Evolutionary conservation across 345 rosid species (phyloP), one percentile per base, ranked within the genome.

Genomic region (Crucihimalaya himalaica): DNA sequence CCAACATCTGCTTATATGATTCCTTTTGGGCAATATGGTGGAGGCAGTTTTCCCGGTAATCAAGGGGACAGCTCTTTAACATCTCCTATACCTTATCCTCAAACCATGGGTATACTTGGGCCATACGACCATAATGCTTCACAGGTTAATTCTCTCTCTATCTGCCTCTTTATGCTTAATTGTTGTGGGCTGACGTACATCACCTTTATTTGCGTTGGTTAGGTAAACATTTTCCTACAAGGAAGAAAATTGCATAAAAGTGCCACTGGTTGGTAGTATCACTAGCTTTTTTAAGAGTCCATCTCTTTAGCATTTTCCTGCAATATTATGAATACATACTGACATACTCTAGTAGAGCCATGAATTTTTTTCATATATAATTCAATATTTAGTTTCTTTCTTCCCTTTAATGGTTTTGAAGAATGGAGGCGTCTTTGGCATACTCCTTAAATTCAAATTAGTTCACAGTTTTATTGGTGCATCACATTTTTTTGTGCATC

Each of bases 41-140:
- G 85, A 46, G 83, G 73, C 47, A 78, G 56, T 48, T 16, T 79
- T 20, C 58, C 86, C 23, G 84, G 81, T 6, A 76, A 73, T 66
- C 82, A 54, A 52, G 84, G 74, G 68, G 81, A 76, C 43, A 75
- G 56, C 77, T 57, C 88, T 64, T 64, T 81, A 37, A 23, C 82
- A 18, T 78, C 89, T 2, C 64, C 84, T 68, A 52, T 81, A 20
- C 74, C 80, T 35, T 88, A 88, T 82, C 84, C 89, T 74, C 93
- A 82, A 53, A 80, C 85, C 14, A 78, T 82, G 88, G 91, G 91
- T 68, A 88, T 88, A 68, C 87, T 86, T 79, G 91, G 94, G 71
- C 75, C 91, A n/a, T 84, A 86, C 37, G 91, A 88, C 67, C 91
- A 86, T 37, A 84, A 70, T 68, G 61, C 74, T 61, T 82, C 81